These are phyloP conservation scores for Fonsecaea pugnacius DNA, from an alignment of 2,329 filamentous ascomycete species.

Conservation along the genomic window DNA sequence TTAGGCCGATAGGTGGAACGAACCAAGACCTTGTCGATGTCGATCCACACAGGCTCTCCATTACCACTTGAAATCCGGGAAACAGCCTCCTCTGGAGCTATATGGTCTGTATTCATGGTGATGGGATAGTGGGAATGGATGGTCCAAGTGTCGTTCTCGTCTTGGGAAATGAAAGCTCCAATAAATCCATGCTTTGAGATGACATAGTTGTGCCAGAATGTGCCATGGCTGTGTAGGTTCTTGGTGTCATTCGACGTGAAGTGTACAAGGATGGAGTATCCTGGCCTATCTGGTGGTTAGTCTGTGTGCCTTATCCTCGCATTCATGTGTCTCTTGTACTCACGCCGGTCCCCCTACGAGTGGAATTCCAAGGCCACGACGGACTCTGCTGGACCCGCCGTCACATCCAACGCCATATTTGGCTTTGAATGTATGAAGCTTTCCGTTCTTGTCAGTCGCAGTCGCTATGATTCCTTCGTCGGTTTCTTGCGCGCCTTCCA, in stretches of 20 bases:
- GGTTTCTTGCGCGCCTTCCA: conserved; percentile 2
- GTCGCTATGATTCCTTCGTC: neutral
- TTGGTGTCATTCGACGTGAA: conserved; percentile 8
- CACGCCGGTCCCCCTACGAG: neutral
- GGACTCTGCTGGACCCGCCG: conserved; percentile 2
- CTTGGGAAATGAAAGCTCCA: conserved; percentile 38
- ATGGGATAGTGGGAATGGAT: conserved; percentile 36
- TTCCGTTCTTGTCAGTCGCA: neutral
- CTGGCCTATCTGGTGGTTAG: neutral
- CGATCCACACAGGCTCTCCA: conserved; percentile 29
- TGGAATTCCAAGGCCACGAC: neutral
- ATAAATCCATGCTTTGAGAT: neutral
- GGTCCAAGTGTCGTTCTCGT: conserved; percentile 44
- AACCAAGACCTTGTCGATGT: conserved; percentile 44
- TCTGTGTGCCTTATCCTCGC: neutral
- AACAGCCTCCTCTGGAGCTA: conserved; percentile 18
- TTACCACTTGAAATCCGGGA: conserved; percentile 8
- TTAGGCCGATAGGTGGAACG: conserved; percentile 40
- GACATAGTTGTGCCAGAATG: conserved; percentile 7
- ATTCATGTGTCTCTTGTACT: neutral
- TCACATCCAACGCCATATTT: conserved; percentile 6
- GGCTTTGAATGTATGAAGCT: neutral
- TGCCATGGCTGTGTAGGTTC: neutral
- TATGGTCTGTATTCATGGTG: neutral
- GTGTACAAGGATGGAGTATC: conserved; percentile 5